phyloP scores from a whole-genome alignment of 805 yeast genomes.

The Candida nonsorbophila region DNA sequence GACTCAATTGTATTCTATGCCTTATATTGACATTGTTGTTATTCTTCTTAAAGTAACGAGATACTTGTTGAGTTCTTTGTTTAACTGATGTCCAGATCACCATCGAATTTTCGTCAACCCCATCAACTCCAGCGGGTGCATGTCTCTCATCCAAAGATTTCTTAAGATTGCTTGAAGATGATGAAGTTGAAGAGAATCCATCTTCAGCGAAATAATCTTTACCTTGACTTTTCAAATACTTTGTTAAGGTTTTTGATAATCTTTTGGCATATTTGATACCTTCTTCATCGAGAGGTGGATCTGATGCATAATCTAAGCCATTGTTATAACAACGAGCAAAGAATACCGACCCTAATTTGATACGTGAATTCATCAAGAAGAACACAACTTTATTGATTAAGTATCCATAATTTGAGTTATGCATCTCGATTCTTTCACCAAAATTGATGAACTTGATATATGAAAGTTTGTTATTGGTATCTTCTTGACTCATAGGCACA shows the following conservation, averaged over 20 bases:
- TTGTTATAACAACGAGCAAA: conserved; percentile 76
- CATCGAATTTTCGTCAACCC: conserved; percentile 54
- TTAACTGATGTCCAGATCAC: conserved; percentile 96
- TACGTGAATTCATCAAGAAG: conserved; percentile 85
- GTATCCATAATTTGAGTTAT: conserved; percentile 82
- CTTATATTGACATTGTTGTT: conserved; percentile 58
- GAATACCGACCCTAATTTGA: conserved; percentile 84
- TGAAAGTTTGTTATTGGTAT: conserved; percentile 40
- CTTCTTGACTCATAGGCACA: conserved; percentile 60
- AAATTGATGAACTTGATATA: conserved; percentile 87
- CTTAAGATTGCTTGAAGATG: conserved; percentile 3
- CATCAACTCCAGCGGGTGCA: conserved; percentile 50
- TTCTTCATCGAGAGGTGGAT: conserved; percentile 74
- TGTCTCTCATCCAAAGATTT: conserved; percentile 33
- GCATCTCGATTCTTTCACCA: conserved; percentile 77
- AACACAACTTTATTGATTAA: conserved; percentile 86
- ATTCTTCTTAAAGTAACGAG: conserved; percentile 49
- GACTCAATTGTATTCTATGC: conserved; percentile 80
- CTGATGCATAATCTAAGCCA: conserved; percentile 59
- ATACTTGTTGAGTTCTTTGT: conserved; percentile 75
- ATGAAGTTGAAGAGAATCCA: conserved; percentile 1
- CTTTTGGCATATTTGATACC: conserved; percentile 66
- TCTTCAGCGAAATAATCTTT: conserved; percentile 20
- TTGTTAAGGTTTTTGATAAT: conserved; percentile 53
- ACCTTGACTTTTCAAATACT: conserved; percentile 29